Evolutionary conservation across 2,329 filamentous ascomycete species (phyloP).

Genomic region (Paecilomyces sp.): DNA sequence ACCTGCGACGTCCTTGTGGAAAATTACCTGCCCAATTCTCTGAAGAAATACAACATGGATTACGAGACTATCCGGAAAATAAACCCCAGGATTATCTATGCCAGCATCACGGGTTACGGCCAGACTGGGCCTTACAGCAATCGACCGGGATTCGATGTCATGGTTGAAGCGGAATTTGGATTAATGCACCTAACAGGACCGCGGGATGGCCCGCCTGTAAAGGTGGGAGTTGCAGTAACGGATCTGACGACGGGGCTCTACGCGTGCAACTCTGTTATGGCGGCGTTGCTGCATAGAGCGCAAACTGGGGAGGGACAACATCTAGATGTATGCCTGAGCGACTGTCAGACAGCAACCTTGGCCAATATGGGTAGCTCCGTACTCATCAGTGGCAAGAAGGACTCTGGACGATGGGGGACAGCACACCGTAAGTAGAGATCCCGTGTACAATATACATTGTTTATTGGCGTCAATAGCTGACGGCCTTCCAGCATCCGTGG

Average conservation of each 20-base stretch:
- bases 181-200: constrained; percentile 97
- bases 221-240: constrained; percentile 94
- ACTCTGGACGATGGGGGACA: constrained; percentile 48
- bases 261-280: constrained; percentile 92
- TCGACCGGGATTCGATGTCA: constrained; percentile 93
- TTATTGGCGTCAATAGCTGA: background rate
- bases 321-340: constrained; percentile 23
- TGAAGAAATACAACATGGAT: constrained; percentile 88
- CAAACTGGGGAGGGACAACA: constrained; percentile 63
- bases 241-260: constrained; percentile 94
- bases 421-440: constrained; percentile 30
- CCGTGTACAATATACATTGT: background rate
- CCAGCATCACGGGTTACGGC: constrained; percentile 93
- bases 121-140: constrained; percentile 86
- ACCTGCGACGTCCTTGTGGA: constrained; percentile 89
- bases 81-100: constrained; percentile 84
- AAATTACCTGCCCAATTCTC: constrained; percentile 84
- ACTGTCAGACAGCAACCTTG: constrained; percentile 27
- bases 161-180: constrained; percentile 98
- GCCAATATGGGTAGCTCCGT: constrained; percentile 36
- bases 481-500: constrained; percentile 20
- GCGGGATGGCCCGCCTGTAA: constrained; percentile 83
- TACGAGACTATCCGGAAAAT: constrained; percentile 72
- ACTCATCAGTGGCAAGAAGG: constrained; percentile 35
- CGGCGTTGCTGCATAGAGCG: constrained; percentile 75